Evolutionary conservation across 345 rosid species (phyloP), one percentile per base, ranked within the genome.

Genomic region (Erysimum cheiranthoides): DNA sequence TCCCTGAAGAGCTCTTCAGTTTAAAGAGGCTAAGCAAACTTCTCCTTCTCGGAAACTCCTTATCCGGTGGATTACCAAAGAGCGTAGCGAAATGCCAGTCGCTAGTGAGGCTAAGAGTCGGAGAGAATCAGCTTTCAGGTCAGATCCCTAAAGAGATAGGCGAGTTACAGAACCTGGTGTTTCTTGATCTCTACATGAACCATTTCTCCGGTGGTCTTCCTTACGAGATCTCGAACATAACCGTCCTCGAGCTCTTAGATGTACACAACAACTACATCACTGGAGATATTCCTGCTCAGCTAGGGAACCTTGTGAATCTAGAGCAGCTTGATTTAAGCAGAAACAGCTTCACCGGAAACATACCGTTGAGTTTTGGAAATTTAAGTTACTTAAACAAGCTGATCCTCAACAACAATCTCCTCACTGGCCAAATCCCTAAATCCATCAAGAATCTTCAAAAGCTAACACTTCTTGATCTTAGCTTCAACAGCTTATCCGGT

Each of bases 321-420:
- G 99, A 95, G 92, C 97, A 88, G 84, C 96, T 95, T 81, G 97
- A 94, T 80, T 83, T 95, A 25, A 92, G 99, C 79, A 83, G 92
- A 72, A 95, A 95, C 84, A 88, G 91, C 83, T 87, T 95, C 75
- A 85, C 82, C 1, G 91, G 96, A 6, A 84, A 79, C 75, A 88
- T 90, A 66, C 97, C 97, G 0, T 38, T 60, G 59, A 90, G 97
- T 84, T 90, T 95, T 8, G 96, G 99, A 11, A 92, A 92, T 82
- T 78, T 95, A 66, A 90, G 91, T 77, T 92, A 95, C 90, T 79
- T 95, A 65, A 88, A 84, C 89, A 95, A 95, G 96, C 86, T 95
- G 76, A 95, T 90, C 80, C 90, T 89, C 79, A 95, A 90, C 83
- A 90, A 86, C 78, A 95, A 95, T 80, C 72, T 90, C 70, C 83